Percentiles rank a stretch among this genome's conserved stretches.
phyloP scores from a whole-genome alignment of 2,329 filamentous ascomycete genomes.

The Penicillium sp. region DNA sequence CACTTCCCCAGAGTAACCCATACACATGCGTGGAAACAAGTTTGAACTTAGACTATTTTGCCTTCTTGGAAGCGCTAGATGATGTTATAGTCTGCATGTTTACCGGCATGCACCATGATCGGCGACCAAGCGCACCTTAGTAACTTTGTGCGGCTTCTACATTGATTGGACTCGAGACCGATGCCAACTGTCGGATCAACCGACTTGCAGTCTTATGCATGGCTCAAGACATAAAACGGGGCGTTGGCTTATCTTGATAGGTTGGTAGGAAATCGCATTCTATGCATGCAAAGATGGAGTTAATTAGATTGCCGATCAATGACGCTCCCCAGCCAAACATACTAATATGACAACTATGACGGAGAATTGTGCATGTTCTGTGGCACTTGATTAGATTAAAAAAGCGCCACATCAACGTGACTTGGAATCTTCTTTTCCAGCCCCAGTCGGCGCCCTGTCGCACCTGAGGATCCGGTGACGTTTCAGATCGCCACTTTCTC shows the following conservation, averaged over 20 bases:
- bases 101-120: background rate
- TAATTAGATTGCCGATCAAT: conserved; percentile 3
- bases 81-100: conserved; percentile 2
- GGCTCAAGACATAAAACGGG: conserved; percentile 5
- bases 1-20: too few species aligned
- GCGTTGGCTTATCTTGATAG: conserved; percentile 11
- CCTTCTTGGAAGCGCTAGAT: background rate
- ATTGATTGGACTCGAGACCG: background rate
- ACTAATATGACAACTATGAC: conserved; percentile 11
- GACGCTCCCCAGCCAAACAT: background rate
- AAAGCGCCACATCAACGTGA: conserved; percentile 18
- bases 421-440: background rate
- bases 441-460: background rate
- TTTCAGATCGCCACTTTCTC: conserved; percentile 22
- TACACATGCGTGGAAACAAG: background rate
- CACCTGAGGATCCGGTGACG: conserved; percentile 5
- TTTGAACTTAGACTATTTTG: background rate
- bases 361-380: background rate
- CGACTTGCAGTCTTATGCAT: background rate
- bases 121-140: background rate
- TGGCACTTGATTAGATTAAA: conserved; percentile 14
- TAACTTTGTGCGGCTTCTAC: background rate
- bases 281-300: conserved; percentile 8
- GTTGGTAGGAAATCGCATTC: conserved; percentile 2
- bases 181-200: conserved; percentile 5